Evolutionary conservation across 495 filamentous ascomycete genomes (phyloP), one percentile per base, ranked within the genome.

Genomic region (Acidomyces sp.): DNA sequence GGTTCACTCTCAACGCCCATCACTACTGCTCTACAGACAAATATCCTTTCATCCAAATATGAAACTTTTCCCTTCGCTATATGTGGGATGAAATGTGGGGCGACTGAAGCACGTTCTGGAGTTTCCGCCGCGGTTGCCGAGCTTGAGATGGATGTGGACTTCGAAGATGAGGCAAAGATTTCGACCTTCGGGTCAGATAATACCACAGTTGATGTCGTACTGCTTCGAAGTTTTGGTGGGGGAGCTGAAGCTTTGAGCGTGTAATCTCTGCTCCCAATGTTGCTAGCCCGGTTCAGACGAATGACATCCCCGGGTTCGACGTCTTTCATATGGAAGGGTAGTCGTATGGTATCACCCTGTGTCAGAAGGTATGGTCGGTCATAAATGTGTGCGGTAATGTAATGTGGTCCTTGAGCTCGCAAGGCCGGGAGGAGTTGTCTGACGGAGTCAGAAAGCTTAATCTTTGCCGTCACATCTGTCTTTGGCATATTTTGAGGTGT

Each of bases 251-350:
- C 87, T 54, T 84, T 78, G 31, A 95, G 64, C 22, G 90, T 94
- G 63, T 81, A 93, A 51, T 96, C 90, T 41, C 90, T 71, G 33
- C 80, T 86, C 4, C 90, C 90, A 9, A 97, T 55, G 18, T 71
- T 65, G 5, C 69, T 72, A 15, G 84, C 90, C 17, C 83, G 75
- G 62, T 93, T 86, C 34, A 97, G 72, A 12, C 87, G 82, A 32
- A 97, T 64, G 25, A 85, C 60, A 54, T 94, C 85, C 0, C 90
- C 90, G 0, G 85, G 75, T 37, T 69, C 62, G 1, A 92, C 88
- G 20, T 73, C 75, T 19, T 80, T 78, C 80, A 96, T 85, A 48
- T 73, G 73, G 71, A 96, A 96, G n/a, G 90, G 92, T 29, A 97
- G 75, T n/a, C 85, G 83, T 1, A 97, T 50, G 27, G 69, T 70